Evolutionary conservation across 139 green algal species (phyloP).

Genomic region (Chlorella sorokiniana): DNA sequence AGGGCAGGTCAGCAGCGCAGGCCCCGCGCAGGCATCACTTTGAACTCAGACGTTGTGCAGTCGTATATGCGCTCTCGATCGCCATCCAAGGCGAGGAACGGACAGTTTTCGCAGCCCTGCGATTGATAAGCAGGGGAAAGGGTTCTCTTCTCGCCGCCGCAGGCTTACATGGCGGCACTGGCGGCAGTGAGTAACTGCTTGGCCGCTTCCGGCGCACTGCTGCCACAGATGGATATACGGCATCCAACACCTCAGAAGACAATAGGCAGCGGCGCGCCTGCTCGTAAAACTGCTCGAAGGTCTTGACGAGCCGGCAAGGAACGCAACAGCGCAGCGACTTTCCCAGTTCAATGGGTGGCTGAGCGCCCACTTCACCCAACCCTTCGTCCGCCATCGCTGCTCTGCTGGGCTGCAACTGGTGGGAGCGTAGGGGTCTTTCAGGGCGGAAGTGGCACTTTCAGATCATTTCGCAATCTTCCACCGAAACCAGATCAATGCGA

Average conservation of each 20-base stretch:
- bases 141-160: too few relatives aligned
- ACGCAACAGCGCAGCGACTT: slow-evolving; percentile 57
- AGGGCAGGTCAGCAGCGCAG: background rate
- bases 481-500: too few relatives aligned
- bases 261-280: slow-evolving; percentile 18
- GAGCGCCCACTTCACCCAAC: slow-evolving; percentile 6
- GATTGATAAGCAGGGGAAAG: background rate
- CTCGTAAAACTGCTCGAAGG: slow-evolving; percentile 53
- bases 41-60: slow-evolving; percentile 80
- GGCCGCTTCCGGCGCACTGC: too few relatives aligned
- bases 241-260: background rate
- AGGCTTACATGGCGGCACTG: too few relatives aligned
- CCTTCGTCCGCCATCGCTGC: slow-evolving; percentile 12
- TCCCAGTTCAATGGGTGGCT: slow-evolving; percentile 42
- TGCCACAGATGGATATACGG: background rate
- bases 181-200: too few relatives aligned
- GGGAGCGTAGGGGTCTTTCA: background rate
- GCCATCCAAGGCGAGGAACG: slow-evolving; percentile 60
- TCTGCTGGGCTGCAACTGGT: background rate
- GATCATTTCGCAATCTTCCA: too few relatives aligned
- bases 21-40: too few relatives aligned
- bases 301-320: slow-evolving; percentile 52
- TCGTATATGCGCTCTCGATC: slow-evolving; percentile 63
- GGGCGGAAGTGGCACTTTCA: too few relatives aligned
- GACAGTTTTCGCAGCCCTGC: slow-evolving; percentile 80